phyloP scores from a whole-genome alignment of 139 green algal species.

The Coelastrella sp. region DNA sequence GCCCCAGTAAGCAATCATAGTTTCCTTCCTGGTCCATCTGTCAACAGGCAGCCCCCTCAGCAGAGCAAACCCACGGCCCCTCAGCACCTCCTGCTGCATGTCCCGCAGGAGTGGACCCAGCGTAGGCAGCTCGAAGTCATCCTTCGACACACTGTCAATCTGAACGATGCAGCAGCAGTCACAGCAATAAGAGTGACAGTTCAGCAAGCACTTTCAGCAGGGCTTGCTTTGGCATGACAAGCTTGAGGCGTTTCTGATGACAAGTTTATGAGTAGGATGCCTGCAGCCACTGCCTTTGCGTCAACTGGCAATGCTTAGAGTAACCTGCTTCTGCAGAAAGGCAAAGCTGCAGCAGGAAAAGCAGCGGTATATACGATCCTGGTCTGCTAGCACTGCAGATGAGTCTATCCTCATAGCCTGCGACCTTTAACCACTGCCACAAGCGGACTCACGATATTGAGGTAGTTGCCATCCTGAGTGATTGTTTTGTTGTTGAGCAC shows the following conservation, averaged over 20 bases:
- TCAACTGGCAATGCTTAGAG: too few relatives aligned
- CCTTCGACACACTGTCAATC: background rate
- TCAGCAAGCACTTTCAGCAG: too few relatives aligned
- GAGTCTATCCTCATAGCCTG: too few relatives aligned
- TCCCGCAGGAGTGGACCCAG: conserved; percentile 56
- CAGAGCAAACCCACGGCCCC: conserved; percentile 73
- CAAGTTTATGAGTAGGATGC: too few relatives aligned
- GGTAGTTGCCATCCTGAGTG: conserved; percentile 53
- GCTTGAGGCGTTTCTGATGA: too few relatives aligned
- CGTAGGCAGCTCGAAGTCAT: background rate
- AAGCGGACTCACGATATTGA: conserved; percentile 29
- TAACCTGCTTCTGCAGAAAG: too few relatives aligned
- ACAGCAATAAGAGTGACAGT: too few relatives aligned
- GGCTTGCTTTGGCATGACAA: too few relatives aligned
- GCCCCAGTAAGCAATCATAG: conserved; percentile 61
- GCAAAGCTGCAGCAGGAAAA: too few relatives aligned
- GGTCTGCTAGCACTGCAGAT: too few relatives aligned
- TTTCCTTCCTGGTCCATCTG: conserved; percentile 62
- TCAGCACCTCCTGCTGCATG: conserved; percentile 52
- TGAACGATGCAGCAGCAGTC: background rate
- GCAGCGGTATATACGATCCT: too few relatives aligned
- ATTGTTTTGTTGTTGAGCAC: conserved; percentile 48
- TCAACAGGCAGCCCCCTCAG: conserved; percentile 69
- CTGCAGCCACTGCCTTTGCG: too few relatives aligned
- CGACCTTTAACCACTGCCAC: background rate